These are phyloP conservation scores for Solanum piurae DNA, from an alignment of 257 asterid species.

Conservation along the genomic window DNA sequence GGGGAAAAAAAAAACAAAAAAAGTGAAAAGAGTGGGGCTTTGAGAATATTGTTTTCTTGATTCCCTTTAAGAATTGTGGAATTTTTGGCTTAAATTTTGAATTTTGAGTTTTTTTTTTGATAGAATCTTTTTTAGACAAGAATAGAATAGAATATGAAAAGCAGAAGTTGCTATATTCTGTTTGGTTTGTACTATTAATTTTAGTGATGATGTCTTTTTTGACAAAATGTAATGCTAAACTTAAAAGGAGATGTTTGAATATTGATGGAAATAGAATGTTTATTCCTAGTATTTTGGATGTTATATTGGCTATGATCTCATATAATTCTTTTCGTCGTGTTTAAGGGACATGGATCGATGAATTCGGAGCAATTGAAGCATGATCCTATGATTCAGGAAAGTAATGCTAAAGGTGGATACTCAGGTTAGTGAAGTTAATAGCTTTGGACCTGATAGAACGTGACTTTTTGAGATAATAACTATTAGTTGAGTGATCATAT, in stretches of 20 bases:
- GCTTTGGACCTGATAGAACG: neutral
- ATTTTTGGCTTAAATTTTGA: neutral
- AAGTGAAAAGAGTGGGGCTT: neutral
- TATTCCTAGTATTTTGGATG: neutral
- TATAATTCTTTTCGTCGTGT: neutral
- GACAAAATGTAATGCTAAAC: neutral
- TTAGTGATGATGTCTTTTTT: neutral
- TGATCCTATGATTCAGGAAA: constrained; percentile 22
- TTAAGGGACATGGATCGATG: constrained; percentile 25
- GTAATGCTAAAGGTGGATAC: constrained; percentile 32
- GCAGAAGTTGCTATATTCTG: neutral
- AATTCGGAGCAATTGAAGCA: constrained; percentile 32
- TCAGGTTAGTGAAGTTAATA: constrained; percentile 28
- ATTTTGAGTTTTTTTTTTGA: neutral
- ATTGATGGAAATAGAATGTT: neutral
- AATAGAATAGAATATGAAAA: neutral
- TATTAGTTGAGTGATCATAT: neutral
- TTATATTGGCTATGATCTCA: neutral
- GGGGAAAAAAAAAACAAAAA: neutral
- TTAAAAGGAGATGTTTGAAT: neutral
- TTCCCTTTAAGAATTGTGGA: neutral
- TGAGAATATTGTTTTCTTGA: neutral
- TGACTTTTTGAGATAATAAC: neutral
- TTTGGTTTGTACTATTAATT: neutral
- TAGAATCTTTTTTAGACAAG: neutral